phyloP scores from a whole-genome alignment of 164 flowering plant species.

The Saururus chinensis region DNA sequence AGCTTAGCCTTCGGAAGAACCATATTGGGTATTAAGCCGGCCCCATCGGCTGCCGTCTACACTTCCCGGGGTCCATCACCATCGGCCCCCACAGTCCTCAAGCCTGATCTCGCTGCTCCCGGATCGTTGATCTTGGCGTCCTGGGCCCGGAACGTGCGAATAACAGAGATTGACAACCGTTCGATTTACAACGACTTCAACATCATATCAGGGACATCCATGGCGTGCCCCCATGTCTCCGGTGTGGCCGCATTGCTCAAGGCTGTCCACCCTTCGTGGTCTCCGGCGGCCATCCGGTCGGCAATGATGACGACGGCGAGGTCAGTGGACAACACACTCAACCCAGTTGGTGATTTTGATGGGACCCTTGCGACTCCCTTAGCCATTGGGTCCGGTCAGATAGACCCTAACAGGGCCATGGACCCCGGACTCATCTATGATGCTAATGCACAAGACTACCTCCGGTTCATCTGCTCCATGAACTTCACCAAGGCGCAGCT shows the following conservation, averaged over 20 bases:
- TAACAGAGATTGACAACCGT: not conserved
- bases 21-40: no score
- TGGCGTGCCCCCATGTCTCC: no score
- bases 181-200: no score
- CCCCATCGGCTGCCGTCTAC: no score
- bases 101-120: slow-evolving; percentile 27
- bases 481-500: slow-evolving; percentile 32
- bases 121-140: slow-evolving; percentile 37
- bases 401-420: slow-evolving; percentile 37
- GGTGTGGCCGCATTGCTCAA: no score
- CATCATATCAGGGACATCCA: no score
- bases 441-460: slow-evolving; percentile 27
- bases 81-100: slow-evolving; percentile 21
- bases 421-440: no score
- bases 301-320: slow-evolving; percentile 32
- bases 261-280: no score
- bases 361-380: slow-evolving; percentile 17
- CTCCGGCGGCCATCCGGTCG: slow-evolving; percentile 28
- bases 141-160: slow-evolving; percentile 15
- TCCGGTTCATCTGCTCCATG: slow-evolving; percentile 34
- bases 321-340: slow-evolving; percentile 12
- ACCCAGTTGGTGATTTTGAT: slow-evolving; percentile 13
- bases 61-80: no score
- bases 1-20: slow-evolving; percentile 18
- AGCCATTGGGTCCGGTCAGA: slow-evolving; percentile 33